Conservation (phyloP, 1,139 yeast species). For the Debaryomyces fabryi region DNA sequence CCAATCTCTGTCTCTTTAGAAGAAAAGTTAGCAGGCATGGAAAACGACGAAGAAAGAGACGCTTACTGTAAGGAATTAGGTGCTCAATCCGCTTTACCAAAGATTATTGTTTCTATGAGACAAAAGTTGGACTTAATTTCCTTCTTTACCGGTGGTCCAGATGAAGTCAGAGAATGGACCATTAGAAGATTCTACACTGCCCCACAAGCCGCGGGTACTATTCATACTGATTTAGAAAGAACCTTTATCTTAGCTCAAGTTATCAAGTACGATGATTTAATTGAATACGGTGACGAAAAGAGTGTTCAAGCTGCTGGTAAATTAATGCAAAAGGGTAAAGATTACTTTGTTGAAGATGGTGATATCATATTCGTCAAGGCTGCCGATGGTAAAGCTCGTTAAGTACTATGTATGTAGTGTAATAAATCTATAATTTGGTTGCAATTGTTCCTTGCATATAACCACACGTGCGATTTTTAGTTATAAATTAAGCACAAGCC, state of each 20-base stretch:
- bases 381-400: constrained; percentile 87
- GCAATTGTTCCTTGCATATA: constrained; percentile 1
- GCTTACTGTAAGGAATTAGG: constrained; percentile 88
- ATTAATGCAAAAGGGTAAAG: constrained; percentile 93
- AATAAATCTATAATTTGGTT: constrained; percentile 2
- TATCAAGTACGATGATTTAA: constrained; percentile 53
- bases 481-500: not conserved
- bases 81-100: constrained; percentile 84
- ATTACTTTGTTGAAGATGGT: constrained; percentile 80
- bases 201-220: constrained; percentile 88
- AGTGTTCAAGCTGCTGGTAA: constrained; percentile 94
- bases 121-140: constrained; percentile 79
- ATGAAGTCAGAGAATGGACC: constrained; percentile 89
- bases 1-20: constrained; percentile 94
- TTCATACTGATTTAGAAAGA: constrained; percentile 63
- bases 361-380: constrained; percentile 94
- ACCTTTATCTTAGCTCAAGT: constrained; percentile 55
- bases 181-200: constrained; percentile 83
- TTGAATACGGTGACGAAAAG: constrained; percentile 82
- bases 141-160: constrained; percentile 83
- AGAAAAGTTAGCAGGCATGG: constrained; percentile 90
- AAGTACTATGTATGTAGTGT: constrained; percentile 18
- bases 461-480: constrained; percentile 1
- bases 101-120: constrained; percentile 83
- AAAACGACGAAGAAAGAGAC: constrained; percentile 85